Evolutionary conservation across 1,284 basidiomycete species (phyloP).

Genomic region (Pascua sp.): DNA sequence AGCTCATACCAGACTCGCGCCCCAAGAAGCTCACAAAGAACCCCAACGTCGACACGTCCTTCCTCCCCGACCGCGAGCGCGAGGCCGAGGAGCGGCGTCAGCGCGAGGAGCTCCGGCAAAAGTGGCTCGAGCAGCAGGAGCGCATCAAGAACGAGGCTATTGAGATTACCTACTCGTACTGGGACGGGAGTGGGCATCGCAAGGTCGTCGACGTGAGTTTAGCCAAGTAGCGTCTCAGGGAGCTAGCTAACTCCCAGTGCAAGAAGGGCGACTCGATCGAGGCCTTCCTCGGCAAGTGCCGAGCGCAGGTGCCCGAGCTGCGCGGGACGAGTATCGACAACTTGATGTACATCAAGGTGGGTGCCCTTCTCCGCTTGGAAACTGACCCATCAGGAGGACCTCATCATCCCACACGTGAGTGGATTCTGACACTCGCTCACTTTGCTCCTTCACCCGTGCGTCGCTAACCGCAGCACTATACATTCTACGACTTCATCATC

Average conservation of each 20-base stretch:
- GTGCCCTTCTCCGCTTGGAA: background rate
- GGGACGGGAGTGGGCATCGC: conserved; percentile 96
- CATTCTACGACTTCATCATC: conserved; percentile 97
- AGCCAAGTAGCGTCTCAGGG: background rate
- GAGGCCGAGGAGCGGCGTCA: conserved; percentile 86
- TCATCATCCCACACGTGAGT: conserved; percentile 84
- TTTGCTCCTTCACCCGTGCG: no score
- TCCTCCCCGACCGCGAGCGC: conserved; percentile 92
- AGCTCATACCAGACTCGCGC: conserved; percentile 14
- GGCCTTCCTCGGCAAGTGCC: conserved; percentile 85
- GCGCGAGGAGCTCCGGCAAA: conserved; percentile 79
- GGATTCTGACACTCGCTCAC: conserved; percentile 23
- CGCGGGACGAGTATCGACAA: conserved; percentile 87
- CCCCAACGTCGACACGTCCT: conserved; percentile 94
- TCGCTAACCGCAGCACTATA: conserved; percentile 68
- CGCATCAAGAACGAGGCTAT: conserved; percentile 39
- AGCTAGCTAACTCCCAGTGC: conserved; percentile 58
- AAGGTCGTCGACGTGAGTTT: conserved; percentile 78
- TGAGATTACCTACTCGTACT: conserved; percentile 76
- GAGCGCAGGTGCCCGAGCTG: conserved; percentile 87
- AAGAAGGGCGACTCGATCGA: conserved; percentile 96
- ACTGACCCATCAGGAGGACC: conserved; percentile 65
- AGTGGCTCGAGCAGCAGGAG: conserved; percentile 81
- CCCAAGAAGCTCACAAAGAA: conserved; percentile 88
- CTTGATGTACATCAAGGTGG: conserved; percentile 95